These are phyloP conservation scores for Macrotyloma uniflorum DNA, from an alignment of 306 rosid species.

Conservation along the genomic window DNA sequence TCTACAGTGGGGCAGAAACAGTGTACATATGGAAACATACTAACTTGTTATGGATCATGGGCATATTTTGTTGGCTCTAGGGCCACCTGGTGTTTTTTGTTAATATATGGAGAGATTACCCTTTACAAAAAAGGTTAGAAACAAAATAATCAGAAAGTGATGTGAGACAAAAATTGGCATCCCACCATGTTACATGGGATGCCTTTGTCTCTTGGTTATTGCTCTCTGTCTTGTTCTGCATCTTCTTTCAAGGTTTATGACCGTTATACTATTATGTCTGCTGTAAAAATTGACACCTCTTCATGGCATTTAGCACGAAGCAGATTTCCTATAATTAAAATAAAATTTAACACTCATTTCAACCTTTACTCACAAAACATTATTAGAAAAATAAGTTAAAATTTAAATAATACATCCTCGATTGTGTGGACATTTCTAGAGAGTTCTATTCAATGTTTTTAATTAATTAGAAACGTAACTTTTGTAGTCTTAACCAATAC, in stretches of 20 bases:
- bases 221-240: constrained; percentile 23
- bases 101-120: neutral
- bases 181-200: constrained; percentile 36
- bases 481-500: too few species aligned
- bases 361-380: too few species aligned
- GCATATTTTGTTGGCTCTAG: constrained; percentile 28
- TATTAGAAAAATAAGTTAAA: too few species aligned
- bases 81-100: neutral
- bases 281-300: neutral
- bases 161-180: constrained; percentile 20
- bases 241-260: constrained; percentile 17
- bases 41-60: constrained; percentile 4
- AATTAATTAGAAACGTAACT: too few species aligned
- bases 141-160: constrained; percentile 14
- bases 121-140: constrained; percentile 5
- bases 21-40: neutral
- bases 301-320: neutral
- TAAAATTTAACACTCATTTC: too few species aligned
- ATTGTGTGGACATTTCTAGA: too few species aligned
- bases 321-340: neutral
- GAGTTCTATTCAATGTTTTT: too few species aligned
- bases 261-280: neutral
- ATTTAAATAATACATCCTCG: too few species aligned
- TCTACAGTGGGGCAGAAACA: constrained; percentile 46
- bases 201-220: constrained; percentile 40